These are phyloP conservation scores for Cryphonectria naterciae DNA, from an alignment of 2,329 filamentous ascomycete species.

Conservation along the genomic window DNA sequence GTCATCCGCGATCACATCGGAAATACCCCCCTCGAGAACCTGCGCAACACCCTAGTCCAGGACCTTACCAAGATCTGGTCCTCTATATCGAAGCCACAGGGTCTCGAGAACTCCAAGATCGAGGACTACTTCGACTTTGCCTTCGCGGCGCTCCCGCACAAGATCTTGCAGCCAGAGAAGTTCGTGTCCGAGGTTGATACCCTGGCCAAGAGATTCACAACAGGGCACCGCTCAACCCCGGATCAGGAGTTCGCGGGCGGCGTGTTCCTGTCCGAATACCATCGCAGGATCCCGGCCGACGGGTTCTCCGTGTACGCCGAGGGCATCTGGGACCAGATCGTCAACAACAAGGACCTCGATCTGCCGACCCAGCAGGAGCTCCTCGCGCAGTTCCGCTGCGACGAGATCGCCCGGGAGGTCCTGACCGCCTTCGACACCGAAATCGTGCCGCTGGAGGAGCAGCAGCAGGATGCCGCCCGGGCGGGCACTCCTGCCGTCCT, in stretches of 20 bases:
- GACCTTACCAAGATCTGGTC: constrained; percentile 93
- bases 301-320: constrained; percentile 94
- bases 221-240: constrained; percentile 75
- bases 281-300: constrained; percentile 92
- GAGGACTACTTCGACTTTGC: constrained; percentile 99
- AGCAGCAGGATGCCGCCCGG: constrained; percentile 74
- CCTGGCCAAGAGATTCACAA: constrained; percentile 79
- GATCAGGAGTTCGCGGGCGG: constrained; percentile 78
- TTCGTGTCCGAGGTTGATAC: constrained; percentile 81
- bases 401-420: constrained; percentile 93
- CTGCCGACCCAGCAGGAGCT: constrained; percentile 96
- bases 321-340: constrained; percentile 97
- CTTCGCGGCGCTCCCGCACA: constrained; percentile 93
- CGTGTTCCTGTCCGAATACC: constrained; percentile 91
- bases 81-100: constrained; percentile 86
- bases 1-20: constrained; percentile 97
- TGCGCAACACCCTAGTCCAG: constrained; percentile 87
- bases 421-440: constrained; percentile 79
- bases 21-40: constrained; percentile 84
- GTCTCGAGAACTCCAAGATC: constrained; percentile 85
- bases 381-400: constrained; percentile 94
- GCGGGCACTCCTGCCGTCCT: constrained; percentile 76
- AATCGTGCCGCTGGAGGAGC: constrained; percentile 83
- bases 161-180: constrained; percentile 91
- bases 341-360: constrained; percentile 97